Evolutionary conservation across 768 basidiomycete genomes (phyloP).

Genomic region (Clitopilus hobsonii): DNA sequence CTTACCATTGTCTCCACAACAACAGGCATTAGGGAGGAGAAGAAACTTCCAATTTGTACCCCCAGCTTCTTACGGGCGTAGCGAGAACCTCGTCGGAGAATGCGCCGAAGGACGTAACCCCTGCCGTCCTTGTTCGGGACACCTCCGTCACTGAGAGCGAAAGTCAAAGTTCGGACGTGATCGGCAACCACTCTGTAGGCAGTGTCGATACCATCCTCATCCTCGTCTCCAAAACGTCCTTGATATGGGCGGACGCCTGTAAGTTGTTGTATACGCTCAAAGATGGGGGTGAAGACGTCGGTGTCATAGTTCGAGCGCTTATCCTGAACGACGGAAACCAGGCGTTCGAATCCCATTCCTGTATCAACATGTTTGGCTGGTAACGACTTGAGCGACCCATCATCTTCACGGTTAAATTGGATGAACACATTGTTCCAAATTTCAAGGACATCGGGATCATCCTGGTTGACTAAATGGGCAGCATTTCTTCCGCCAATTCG

Average conservation of each 20-base stretch:
- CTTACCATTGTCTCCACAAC: slow-evolving; percentile 85
- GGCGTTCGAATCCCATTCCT: slow-evolving; percentile 98
- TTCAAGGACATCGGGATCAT: slow-evolving; percentile 95
- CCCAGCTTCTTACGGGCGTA: slow-evolving; percentile 94
- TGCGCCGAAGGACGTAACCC: slow-evolving; percentile 94
- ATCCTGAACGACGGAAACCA: slow-evolving; percentile 92
- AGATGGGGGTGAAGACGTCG: slow-evolving; percentile 90
- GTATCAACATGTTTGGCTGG: slow-evolving; percentile 97
- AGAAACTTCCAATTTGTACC: slow-evolving; percentile 90
- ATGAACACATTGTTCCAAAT: slow-evolving; percentile 99
- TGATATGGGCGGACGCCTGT: slow-evolving; percentile 84
- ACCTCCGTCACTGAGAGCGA: slow-evolving; percentile 95
- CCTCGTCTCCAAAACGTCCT: slow-evolving; percentile 94
- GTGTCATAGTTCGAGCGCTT: slow-evolving; percentile 97
- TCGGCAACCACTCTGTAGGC: slow-evolving; percentile 97
- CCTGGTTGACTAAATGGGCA: slow-evolving; percentile 86
- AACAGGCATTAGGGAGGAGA: slow-evolving; percentile 86
- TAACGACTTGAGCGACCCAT: slow-evolving; percentile 72
- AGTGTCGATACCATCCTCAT: slow-evolving; percentile 91
- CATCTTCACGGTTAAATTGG: slow-evolving; percentile 94
- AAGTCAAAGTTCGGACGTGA: slow-evolving; percentile 91
- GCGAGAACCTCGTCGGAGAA: slow-evolving; percentile 89
- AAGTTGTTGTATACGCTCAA: slow-evolving; percentile 79
- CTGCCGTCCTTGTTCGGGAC: slow-evolving; percentile 95
- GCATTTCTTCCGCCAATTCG: slow-evolving; percentile 98